Base-by-base conservation (phyloP, 805 yeast species). In the Candida takata region DNA sequence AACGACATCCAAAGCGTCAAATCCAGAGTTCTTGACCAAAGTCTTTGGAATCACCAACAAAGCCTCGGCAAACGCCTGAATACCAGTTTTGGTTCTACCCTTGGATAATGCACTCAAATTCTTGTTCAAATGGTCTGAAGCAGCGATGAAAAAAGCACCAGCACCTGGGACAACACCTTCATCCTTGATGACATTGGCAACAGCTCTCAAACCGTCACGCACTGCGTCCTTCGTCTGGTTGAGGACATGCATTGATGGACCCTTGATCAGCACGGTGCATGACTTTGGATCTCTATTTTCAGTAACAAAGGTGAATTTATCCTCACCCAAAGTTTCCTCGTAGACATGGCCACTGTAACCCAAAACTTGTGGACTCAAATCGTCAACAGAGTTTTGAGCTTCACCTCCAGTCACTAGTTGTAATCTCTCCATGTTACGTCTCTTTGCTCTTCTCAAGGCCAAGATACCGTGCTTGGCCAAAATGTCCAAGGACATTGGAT, bases 341-440 rank as follows among this genome's bases (percentile, higher is more conserved):
- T 84, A 84, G 8, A 92, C 95, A 37, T 74, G 68, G 14, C 97
- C 97, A 12, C 96, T 85, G 57, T 62, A 80, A 17, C 99, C 99
- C 42, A 92, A 70, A 6, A 85, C 69, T 2, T 69, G 72, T 4
- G 94, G 86, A 6, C 80, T 54, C 52, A 92, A 70, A 58, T 90
- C 97, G 54, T 92, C 99, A 31, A 88, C 97, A 11, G 95, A 82
- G 63, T 92, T 92, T 65, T 90, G 97, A 8, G 97, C 97, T 57
- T 83, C 92, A 51, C 98, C 99, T 21, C 97, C 98, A 44, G 95
- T 84, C 35, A 87, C 86, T 42, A 92, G 72, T 64, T 92, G 99
- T 57, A 92, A 71, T 59, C 99, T 79, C 67, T 92, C 99, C 98
- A 92, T 90, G 63, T 92, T 92, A 67, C 99, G 82, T 69, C 99